Base-by-base conservation (phyloP, 345 rosid species). In the Eucalyptus sideroxylon region DNA sequence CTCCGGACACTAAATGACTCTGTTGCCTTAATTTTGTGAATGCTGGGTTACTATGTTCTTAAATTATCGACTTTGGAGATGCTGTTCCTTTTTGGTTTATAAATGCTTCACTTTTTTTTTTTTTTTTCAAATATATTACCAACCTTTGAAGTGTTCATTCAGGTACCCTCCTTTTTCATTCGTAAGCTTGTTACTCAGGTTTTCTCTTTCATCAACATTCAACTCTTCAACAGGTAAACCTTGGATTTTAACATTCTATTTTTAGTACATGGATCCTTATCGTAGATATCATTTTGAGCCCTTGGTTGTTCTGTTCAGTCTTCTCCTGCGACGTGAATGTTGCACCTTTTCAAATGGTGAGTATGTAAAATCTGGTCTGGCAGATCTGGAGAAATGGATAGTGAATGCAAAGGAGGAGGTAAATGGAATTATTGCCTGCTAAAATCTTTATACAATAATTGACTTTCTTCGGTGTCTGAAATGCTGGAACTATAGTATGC, bases 301-400 rank as follows among this genome's bases (percentile, higher is more conserved):
- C 50, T 60, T 49, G 49, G 34, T 53, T 92, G 80, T 90, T 86
- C 81, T 92, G 81, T 89, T 82, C 90, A 98, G 99, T 90, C 99
- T 98, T 93, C 95, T 98, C 65, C 94, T 98, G 89, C 94, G 99
- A 87, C 97, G 99, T 88, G 99, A 98, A 92, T 98, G 99, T 88
- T 98, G 99, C 94, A 95, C 99, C 87, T 98, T 98, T 92, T 97
- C 99, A 82, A 98, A 98, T 91, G 99, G 99, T 80, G 99, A 98
- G 90, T 97, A 98, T 89, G 99, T 98, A 86, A 98, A 94, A 92
- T 95, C 99, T 92, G 99, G 99, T 91, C 95, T 98, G 55, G 95
- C 99, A 31, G 99, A 98, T 90, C 91, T 98, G 81, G 99, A 98
- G 95, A 98, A 98, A 92, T 98, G 99, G 99, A 96, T 98, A 87